Conservation (phyloP, 2,329 filamentous ascomycete genomes). For the Onygenales sp. region DNA sequence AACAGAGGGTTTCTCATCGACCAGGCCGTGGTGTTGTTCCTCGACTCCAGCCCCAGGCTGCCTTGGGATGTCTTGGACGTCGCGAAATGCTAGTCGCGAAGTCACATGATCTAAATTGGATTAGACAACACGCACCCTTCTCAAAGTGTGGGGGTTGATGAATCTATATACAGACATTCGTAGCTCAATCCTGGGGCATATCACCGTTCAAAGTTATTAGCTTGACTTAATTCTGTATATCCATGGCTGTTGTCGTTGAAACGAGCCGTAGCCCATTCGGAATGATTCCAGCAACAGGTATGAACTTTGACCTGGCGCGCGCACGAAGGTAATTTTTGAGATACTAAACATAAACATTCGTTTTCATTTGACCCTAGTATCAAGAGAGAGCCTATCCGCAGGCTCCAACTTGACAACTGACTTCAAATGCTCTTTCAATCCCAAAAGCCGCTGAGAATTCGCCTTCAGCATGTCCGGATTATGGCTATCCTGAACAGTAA, state of each 20-base stretch:
- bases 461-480: conserved; percentile 45
- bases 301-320: no score
- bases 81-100: conserved; percentile 22
- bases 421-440: conserved; percentile 46
- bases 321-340: no score
- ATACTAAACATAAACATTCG: no score
- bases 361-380: conserved; percentile 48
- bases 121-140: not conserved
- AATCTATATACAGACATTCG: no score
- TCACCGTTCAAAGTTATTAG: no score
- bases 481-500: conserved; percentile 47
- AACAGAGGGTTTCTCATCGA: no score
- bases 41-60: not conserved
- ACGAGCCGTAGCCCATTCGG: no score
- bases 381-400: conserved; percentile 49
- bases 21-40: no score
- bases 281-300: no score
- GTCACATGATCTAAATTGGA: conserved; percentile 24
- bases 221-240: no score
- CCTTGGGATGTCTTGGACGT: conserved; percentile 17
- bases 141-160: not conserved
- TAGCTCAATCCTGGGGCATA: no score
- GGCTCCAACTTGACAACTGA: conserved; percentile 46
- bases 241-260: not conserved
- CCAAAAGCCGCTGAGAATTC: conserved; percentile 46